These are phyloP conservation scores for Mentha longifolia DNA, from an alignment of 257 asterid genomes.

Conservation along the genomic window DNA sequence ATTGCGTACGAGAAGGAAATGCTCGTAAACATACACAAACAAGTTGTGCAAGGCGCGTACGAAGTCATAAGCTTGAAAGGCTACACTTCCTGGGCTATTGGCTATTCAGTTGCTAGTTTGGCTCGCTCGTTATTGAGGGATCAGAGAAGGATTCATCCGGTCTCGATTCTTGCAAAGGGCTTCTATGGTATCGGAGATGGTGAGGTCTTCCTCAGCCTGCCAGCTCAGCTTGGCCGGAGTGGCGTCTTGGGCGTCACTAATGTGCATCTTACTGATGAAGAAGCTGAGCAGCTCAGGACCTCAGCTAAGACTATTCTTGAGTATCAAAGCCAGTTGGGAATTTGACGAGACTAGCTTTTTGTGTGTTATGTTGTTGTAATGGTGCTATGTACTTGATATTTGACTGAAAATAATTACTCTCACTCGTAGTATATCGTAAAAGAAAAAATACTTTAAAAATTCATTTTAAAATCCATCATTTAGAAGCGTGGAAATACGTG, in stretches of 20 bases:
- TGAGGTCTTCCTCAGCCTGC: slow-evolving; percentile 83
- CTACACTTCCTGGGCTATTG: slow-evolving; percentile 96
- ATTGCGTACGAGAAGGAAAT: slow-evolving; percentile 74
- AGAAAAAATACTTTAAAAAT: no score
- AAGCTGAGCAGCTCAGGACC: slow-evolving; percentile 58
- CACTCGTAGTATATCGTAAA: no score
- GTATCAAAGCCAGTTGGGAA: slow-evolving; percentile 66
- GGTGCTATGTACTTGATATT: no score
- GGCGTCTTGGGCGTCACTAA: slow-evolving; percentile 82
- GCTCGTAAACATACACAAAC: slow-evolving; percentile 65
- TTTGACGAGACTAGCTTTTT: slow-evolving; percentile 41
- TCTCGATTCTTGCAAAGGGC: slow-evolving; percentile 80
- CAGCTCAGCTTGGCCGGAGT: slow-evolving; percentile 70
- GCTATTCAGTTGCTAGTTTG: slow-evolving; percentile 81
- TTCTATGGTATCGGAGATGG: slow-evolving; percentile 65
- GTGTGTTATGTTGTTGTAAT: not conserved
- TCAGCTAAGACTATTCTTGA: slow-evolving; percentile 75
- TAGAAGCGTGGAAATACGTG: no score
- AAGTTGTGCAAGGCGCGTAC: slow-evolving; percentile 77
- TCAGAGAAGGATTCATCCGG: slow-evolving; percentile 83
- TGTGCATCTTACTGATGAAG: slow-evolving; percentile 77
- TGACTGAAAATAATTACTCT: no score
- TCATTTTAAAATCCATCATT: no score
- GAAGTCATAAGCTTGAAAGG: slow-evolving; percentile 85
- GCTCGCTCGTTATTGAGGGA: slow-evolving; percentile 77